phyloP scores from a whole-genome alignment of 805 yeast species.

The Lipomyces anomalus region DNA sequence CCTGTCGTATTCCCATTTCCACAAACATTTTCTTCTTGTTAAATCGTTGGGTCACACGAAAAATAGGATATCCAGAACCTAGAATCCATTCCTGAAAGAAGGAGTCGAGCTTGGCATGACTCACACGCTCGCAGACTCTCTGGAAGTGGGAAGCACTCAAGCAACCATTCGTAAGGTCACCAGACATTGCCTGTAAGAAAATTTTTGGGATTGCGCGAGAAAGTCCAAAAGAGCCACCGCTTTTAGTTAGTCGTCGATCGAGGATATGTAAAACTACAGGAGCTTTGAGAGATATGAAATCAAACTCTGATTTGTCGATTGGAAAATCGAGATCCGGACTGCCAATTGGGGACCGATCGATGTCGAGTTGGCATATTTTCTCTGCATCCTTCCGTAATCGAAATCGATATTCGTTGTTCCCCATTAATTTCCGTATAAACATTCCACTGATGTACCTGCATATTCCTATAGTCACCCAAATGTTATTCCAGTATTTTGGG shows the following conservation, averaged over 20 bases:
- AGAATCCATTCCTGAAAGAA: constrained; percentile 93
- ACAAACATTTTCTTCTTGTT: constrained; percentile 90
- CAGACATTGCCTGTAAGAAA: constrained; percentile 91
- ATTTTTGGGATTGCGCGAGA: constrained; percentile 87
- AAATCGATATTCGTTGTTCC: constrained; percentile 74
- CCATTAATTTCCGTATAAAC: constrained; percentile 66
- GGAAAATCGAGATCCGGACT: constrained; percentile 63
- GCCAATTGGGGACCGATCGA: constrained; percentile 78
- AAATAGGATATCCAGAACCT: constrained; percentile 82
- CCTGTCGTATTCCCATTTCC: constrained; percentile 91
- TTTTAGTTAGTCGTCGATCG: constrained; percentile 90
- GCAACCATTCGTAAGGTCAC: constrained; percentile 74
- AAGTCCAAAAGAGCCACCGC: constrained; percentile 89
- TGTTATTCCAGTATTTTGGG: constrained; percentile 69
- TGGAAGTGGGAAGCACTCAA: constrained; percentile 81
- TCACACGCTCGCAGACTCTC: constrained; percentile 90
- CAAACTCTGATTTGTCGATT: constrained; percentile 52
- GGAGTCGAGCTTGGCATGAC: constrained; percentile 70
- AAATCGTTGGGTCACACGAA: constrained; percentile 83
- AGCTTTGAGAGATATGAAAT: constrained; percentile 69
- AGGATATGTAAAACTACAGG: constrained; percentile 79
- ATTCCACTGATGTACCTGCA: constrained; percentile 75
- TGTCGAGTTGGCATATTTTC: constrained; percentile 62
- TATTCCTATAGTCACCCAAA: constrained; percentile 88
- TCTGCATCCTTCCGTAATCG: constrained; percentile 61